These are phyloP conservation scores for Trichoderma sp. DNA, from an alignment of 2,329 filamentous ascomycete genomes.

Conservation along the genomic window DNA sequence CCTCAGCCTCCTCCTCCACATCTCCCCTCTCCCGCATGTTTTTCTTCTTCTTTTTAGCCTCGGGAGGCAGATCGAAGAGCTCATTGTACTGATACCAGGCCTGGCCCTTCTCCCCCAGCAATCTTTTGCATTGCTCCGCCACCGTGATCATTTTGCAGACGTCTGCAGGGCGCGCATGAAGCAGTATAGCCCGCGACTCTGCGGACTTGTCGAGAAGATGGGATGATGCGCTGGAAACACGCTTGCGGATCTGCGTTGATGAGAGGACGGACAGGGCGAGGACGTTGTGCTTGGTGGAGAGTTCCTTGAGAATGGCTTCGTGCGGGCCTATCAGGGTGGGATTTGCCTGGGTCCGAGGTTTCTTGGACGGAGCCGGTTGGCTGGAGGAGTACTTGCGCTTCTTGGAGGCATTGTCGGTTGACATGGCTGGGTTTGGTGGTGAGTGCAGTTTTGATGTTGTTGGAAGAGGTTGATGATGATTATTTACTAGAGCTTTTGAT, in stretches of 20 bases:
- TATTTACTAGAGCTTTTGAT: not conserved
- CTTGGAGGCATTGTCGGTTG: slow-evolving; percentile 7
- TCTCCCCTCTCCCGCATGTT: slow-evolving; percentile 46
- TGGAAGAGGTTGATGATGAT: slow-evolving; percentile 1
- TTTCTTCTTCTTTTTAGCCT: slow-evolving; percentile 20
- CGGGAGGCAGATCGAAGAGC: slow-evolving; percentile 50
- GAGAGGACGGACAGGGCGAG: slow-evolving; percentile 58
- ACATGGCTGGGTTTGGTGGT: slow-evolving; percentile 6
- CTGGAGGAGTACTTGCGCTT: slow-evolving; percentile 21
- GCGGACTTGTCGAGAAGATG: slow-evolving; percentile 42
- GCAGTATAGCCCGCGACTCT: slow-evolving; percentile 43
- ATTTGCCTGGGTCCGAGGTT: slow-evolving; percentile 17
- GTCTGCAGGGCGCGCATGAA: slow-evolving; percentile 53
- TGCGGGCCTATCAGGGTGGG: slow-evolving; percentile 40
- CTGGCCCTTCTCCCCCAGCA: slow-evolving; percentile 49
- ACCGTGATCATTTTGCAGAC: slow-evolving; percentile 69
- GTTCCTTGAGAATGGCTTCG: slow-evolving; percentile 45
- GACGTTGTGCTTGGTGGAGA: slow-evolving; percentile 51
- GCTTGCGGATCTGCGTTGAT: slow-evolving; percentile 60
- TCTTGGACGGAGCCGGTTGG: slow-evolving; percentile 10
- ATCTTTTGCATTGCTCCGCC: slow-evolving; percentile 63
- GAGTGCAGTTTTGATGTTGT: not conserved
- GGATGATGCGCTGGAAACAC: slow-evolving; percentile 46
- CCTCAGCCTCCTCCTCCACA: slow-evolving; percentile 39
- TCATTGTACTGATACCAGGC: slow-evolving; percentile 60